A percentile compares a stretch with the other conserved stretches of the same genome.
Conservation (phyloP, 2,329 filamentous ascomycete species). For the Aspergillus unguis region DNA sequence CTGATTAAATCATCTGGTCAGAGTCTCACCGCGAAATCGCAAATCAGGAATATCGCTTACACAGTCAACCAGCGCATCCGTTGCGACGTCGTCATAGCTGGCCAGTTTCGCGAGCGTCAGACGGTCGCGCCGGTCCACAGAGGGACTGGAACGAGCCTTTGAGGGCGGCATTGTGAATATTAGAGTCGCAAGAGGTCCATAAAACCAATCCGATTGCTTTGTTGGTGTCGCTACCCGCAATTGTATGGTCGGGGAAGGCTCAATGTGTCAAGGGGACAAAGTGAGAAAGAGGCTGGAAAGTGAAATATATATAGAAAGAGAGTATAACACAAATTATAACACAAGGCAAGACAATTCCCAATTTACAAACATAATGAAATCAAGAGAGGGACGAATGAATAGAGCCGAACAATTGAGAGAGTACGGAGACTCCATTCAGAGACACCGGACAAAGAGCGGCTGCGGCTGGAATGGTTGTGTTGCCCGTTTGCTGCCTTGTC, state of each 20-base stretch:
- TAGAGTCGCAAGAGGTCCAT: slow-evolving; percentile 13
- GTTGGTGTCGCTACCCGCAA: slow-evolving; percentile 2
- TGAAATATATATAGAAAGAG: slow-evolving; percentile 9
- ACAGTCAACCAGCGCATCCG: slow-evolving; percentile 91
- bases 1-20: slow-evolving; percentile 47
- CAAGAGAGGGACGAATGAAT: not conserved
- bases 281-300: slow-evolving; percentile 10
- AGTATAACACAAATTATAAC: slow-evolving; percentile 12
- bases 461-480: slow-evolving; percentile 1
- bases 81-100: slow-evolving; percentile 92
- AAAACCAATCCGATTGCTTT: slow-evolving; percentile 1
- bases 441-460: slow-evolving; percentile 2
- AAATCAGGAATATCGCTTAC: slow-evolving; percentile 54
- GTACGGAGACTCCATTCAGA: slow-evolving; percentile 5
- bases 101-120: slow-evolving; percentile 84
- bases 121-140: slow-evolving; percentile 55
- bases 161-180: slow-evolving; percentile 36
- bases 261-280: slow-evolving; percentile 14
- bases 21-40: slow-evolving; percentile 1
- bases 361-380: slow-evolving; percentile 6
- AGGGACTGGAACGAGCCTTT: slow-evolving; percentile 29
- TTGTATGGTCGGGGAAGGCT: slow-evolving; percentile 7
- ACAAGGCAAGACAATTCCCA: slow-evolving; percentile 4
- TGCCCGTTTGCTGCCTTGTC: slow-evolving; percentile 6
- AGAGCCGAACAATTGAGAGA: not conserved